These are phyloP conservation scores for Primulina tabacum DNA, from an alignment of 257 asterid species.

Conservation along the genomic window DNA sequence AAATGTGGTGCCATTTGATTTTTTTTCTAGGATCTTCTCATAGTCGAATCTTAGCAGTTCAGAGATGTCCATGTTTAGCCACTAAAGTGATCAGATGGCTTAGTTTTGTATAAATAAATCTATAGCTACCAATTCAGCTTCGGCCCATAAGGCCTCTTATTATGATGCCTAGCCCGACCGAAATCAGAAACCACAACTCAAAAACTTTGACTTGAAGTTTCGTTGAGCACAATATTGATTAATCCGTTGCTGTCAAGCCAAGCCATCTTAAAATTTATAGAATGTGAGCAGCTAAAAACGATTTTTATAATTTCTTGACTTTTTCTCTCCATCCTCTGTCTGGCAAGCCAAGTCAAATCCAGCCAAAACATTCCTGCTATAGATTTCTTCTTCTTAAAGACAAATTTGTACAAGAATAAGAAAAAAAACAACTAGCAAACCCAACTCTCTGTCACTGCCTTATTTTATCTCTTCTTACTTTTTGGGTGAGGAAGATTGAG, in stretches of 20 bases:
- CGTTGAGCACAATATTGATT: slow-evolving; percentile 1
- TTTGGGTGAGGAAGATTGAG: neutral
- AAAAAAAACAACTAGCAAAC: neutral
- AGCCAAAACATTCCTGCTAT: neutral
- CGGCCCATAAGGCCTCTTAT: slow-evolving; percentile 18
- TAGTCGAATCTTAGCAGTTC: neutral
- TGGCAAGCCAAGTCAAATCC: neutral
- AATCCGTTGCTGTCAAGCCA: slow-evolving; percentile 7
- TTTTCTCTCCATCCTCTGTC: neutral
- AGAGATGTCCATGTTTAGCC: slow-evolving; percentile 1
- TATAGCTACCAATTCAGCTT: neutral
- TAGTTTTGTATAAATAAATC: slow-evolving; percentile 6
- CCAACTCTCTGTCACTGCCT: neutral
- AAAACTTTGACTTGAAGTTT: slow-evolving; percentile 12
- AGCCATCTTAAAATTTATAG: neutral
- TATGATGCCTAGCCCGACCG: neutral
- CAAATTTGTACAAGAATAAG: neutral
- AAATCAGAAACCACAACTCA: neutral
- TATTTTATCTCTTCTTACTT: no score
- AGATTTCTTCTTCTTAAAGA: neutral
- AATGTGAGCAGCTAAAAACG: neutral
- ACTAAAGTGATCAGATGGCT: neutral
- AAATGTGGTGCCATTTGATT: slow-evolving; percentile 1
- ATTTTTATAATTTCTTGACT: no score
- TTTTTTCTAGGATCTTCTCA: slow-evolving; percentile 14